A percentile compares a stretch with the other conserved stretches of the same genome.
Evolutionary conservation across 2,329 filamentous ascomycete species (phyloP).

Genomic region (Didymosphaeria variabile): DNA sequence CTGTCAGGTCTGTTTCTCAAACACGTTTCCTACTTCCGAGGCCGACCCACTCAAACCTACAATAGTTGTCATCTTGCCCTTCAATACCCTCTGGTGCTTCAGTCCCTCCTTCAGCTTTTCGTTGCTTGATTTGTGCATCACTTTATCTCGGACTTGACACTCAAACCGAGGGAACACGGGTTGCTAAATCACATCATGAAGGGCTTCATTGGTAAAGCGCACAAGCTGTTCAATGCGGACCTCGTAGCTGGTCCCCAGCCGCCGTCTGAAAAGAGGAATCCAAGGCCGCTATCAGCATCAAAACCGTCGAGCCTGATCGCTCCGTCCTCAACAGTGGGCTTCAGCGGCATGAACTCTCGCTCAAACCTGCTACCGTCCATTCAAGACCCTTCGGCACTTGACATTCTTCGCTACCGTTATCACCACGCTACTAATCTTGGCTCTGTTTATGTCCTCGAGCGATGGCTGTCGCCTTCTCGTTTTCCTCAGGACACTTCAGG

Average conservation of each 20-base stretch:
- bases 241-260: background rate
- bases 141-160: background rate
- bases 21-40: slow-evolving; percentile 1
- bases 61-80: background rate
- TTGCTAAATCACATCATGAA: slow-evolving; percentile 7
- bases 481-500: slow-evolving; percentile 55
- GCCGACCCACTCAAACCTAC: slow-evolving; percentile 1
- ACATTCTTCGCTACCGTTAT: slow-evolving; percentile 64
- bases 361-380: slow-evolving; percentile 42
- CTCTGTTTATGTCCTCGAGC: slow-evolving; percentile 67
- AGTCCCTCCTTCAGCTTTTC: background rate
- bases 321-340: slow-evolving; percentile 9
- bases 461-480: slow-evolving; percentile 63
- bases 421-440: slow-evolving; percentile 69
- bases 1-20: slow-evolving; percentile 1
- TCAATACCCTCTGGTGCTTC: background rate
- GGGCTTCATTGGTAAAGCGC: slow-evolving; percentile 14
- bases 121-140: background rate
- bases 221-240: slow-evolving; percentile 11
- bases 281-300: background rate
- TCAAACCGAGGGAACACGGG: background rate
- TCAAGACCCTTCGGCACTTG: slow-evolving; percentile 48
- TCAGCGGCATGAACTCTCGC: background rate
- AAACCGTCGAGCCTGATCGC: background rate
- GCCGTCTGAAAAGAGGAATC: background rate